Base-by-base conservation (phyloP, 176 grass and related monocot species). In the Poa pratensis region DNA sequence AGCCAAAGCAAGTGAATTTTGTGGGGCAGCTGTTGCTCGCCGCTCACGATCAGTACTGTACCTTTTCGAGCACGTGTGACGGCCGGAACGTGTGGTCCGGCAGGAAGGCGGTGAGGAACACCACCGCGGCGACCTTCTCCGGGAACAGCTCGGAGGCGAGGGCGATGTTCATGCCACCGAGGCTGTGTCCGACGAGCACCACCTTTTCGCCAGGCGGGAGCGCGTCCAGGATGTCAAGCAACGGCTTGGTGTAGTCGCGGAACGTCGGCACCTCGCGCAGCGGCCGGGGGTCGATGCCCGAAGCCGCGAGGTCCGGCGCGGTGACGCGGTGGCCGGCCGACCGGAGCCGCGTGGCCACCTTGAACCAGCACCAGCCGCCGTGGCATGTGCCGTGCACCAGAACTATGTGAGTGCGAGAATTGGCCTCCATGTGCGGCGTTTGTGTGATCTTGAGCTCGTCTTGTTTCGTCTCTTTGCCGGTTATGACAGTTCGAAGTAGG, bases 361-460 rank as follows among this genome's bases (percentile, higher is more conserved):
- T 98, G 93, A 95, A 90, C 89, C 91, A 98, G 34, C 82, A 77
- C 95, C 95, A 98, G 60, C 77, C 95, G 54, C 95, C 95, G 11
- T 85, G 74, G 70, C 85, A 80, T 12, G 91, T 83, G 69, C 89
- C 95, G 79, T 97, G 95, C 37, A 97, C 92, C 14, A 97, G 92
- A 16, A 91, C 66, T 2, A 97, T 78, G 87, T 86, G 95, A 55
- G 63, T 84, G 70, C 22, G 57, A 53, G 68, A 62, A 27, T 62
- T 27, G 59, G 4, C 77, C 0, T 48, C 86, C 79, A 83, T 83
- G 30, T 28, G 39, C 34, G 17, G 39, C 15, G 3, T 7, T 1
- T 8, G 1, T 49, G 40, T 23, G 23, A 26, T 73, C 45, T 37
- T 46, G 40, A 1, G 35, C 35, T 39, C 43, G 40, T 23, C 2